phyloP scores from a whole-genome alignment of 129 eudicot genomes.

The Kitagawia praeruptora region DNA sequence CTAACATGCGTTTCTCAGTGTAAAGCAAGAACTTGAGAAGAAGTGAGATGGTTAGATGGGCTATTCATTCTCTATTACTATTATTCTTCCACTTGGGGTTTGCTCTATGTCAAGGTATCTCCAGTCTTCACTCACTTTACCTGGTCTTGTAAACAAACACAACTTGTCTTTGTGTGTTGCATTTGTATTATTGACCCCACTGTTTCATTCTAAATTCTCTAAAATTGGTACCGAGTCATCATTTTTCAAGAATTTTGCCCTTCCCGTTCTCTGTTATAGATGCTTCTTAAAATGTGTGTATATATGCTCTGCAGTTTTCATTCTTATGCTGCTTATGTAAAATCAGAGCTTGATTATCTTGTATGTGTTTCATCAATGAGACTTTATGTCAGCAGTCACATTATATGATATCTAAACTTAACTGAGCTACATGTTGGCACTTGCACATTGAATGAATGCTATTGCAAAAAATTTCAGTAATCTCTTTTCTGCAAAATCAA shows the following conservation, averaged over 20 bases:
- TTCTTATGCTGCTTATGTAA: neutral
- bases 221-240: neutral
- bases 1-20: conserved; percentile 6
- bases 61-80: neutral
- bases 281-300: neutral
- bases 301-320: neutral
- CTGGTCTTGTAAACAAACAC: neutral
- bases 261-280: neutral
- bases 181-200: neutral
- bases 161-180: neutral
- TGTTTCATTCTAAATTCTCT: no score
- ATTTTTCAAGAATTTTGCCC: neutral
- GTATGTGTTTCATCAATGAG: neutral
- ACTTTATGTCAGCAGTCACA: neutral
- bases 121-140: neutral
- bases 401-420: neutral
- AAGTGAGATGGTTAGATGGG: neutral
- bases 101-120: neutral
- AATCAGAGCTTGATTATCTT: neutral
- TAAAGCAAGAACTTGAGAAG: neutral
- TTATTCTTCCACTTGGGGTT: neutral
- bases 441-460: neutral
- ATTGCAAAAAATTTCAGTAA: neutral
- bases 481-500: neutral
- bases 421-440: neutral